A percentile compares a stretch with the other conserved stretches of the same genome.
Evolutionary conservation across 345 rosid genomes (phyloP).

Genomic region (Dimocarpus longan): DNA sequence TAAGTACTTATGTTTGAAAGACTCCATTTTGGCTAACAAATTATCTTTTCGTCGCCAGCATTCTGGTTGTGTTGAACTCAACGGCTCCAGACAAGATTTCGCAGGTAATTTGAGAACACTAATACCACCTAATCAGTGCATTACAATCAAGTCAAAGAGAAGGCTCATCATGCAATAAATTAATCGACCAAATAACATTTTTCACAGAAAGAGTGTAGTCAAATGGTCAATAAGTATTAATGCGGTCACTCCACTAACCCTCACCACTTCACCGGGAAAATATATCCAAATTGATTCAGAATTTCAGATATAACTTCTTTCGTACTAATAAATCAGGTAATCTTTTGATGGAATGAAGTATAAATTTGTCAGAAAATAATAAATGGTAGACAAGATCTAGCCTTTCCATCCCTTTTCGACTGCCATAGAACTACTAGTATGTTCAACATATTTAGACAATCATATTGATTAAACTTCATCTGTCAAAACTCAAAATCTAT

Average conservation of each 20-base stretch:
- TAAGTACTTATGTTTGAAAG: background rate
- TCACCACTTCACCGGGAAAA: background rate
- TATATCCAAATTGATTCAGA: background rate
- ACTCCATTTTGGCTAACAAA: background rate
- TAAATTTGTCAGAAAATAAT: no score
- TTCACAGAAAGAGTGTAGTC: background rate
- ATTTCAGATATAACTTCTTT: background rate
- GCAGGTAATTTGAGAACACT: background rate
- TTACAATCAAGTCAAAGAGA: no score
- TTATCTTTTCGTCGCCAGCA: background rate
- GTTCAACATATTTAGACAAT: background rate
- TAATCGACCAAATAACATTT: background rate
- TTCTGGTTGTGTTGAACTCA: background rate
- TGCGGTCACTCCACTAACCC: background rate
- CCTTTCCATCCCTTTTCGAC: background rate
- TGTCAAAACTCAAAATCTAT: background rate
- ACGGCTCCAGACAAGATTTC: background rate
- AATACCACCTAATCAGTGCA: background rate
- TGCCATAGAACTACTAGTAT: background rate
- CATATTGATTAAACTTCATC: background rate
- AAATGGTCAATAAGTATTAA: background rate
- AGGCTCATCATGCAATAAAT: no score
- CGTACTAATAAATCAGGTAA: background rate
- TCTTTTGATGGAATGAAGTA: no score
- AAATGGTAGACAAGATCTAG: no score